Percentiles rank a stretch among this genome's conserved stretches.
Conservation (phyloP, 164 flowering plant genomes). For the Tinospora cordifolia region DNA sequence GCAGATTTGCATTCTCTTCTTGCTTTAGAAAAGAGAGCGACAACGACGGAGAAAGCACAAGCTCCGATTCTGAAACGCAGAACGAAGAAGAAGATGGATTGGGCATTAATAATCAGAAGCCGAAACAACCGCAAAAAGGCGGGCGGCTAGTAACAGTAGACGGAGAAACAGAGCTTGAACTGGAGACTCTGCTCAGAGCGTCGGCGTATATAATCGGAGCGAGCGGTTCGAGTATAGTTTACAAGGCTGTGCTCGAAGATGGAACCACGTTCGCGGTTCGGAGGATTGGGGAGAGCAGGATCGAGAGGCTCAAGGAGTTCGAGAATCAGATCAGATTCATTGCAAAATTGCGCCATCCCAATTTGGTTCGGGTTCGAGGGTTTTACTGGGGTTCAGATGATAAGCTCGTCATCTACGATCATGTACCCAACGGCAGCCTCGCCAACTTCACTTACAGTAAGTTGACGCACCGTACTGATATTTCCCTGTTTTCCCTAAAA, state of each 20-base stretch:
- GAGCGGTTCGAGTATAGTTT: constrained; percentile 78
- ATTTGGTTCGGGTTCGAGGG: constrained; percentile 71
- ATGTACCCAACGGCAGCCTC: constrained; percentile 83
- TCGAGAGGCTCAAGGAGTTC: constrained; percentile 71
- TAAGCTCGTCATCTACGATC: constrained; percentile 89
- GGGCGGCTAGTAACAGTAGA: constrained; percentile 66
- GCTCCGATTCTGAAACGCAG: constrained; percentile 14
- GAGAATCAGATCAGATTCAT: constrained; percentile 61
- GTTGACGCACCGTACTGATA: constrained; percentile 1
- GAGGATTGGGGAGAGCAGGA: constrained; percentile 59
- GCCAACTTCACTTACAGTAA: constrained; percentile 78
- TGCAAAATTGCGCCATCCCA: constrained; percentile 79
- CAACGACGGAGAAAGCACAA: constrained; percentile 29
- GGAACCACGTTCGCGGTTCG: constrained; percentile 70
- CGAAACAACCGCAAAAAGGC: constrained; percentile 19
- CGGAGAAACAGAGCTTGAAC: constrained; percentile 66
- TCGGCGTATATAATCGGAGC: constrained; percentile 92
- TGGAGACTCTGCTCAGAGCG: constrained; percentile 77
- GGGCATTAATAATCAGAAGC: constrained; percentile 8
- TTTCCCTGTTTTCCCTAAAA: too few relatives aligned
- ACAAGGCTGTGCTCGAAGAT: constrained; percentile 77
- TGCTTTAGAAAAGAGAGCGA: constrained; percentile 28
- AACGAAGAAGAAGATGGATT: constrained; percentile 4
- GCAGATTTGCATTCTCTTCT: constrained; percentile 26
- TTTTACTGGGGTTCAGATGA: constrained; percentile 88